A percentile compares a stretch with the other conserved stretches of the same genome.
Conservation (phyloP, 2,329 filamentous ascomycete genomes). For the Venturia aucupariae region DNA sequence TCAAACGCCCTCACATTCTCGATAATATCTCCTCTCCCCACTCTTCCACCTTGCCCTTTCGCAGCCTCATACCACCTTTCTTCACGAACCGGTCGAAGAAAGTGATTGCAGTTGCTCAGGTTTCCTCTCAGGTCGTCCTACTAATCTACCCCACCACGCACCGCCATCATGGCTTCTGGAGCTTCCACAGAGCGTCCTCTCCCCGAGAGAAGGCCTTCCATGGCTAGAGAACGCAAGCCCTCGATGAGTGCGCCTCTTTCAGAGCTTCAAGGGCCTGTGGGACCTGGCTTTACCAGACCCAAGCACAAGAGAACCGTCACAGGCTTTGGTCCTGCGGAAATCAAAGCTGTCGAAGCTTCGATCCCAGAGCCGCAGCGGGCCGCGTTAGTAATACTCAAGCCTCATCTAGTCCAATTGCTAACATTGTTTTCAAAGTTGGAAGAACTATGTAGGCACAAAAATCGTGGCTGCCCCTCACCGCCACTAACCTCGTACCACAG, state of each 20-base stretch:
- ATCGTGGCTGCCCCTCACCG: constrained; percentile 13
- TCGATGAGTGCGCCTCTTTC: constrained; percentile 75
- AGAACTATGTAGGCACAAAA: constrained; percentile 43
- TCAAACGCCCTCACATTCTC: background rate
- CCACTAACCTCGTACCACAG: constrained; percentile 29
- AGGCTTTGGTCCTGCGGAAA: constrained; percentile 81
- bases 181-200: constrained; percentile 17
- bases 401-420: constrained; percentile 15
- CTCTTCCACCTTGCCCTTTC: background rate
- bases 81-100: background rate
- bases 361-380: constrained; percentile 84
- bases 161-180: constrained; percentile 21
- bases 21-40: background rate
- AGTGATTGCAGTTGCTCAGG: background rate
- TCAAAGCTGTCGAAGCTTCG: constrained; percentile 83
- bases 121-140: background rate
- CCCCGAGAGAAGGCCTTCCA: constrained; percentile 18
- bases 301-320: constrained; percentile 98
- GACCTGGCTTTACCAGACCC: constrained; percentile 78
- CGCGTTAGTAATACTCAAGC: constrained; percentile 50
- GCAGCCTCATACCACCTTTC: background rate
- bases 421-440: constrained; percentile 39
- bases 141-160: background rate
- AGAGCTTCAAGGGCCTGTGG: constrained; percentile 76
- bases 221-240: constrained; percentile 66